Evolutionary conservation across 306 rosid species (phyloP).

Genomic region (Lathyrus oleraceus): DNA sequence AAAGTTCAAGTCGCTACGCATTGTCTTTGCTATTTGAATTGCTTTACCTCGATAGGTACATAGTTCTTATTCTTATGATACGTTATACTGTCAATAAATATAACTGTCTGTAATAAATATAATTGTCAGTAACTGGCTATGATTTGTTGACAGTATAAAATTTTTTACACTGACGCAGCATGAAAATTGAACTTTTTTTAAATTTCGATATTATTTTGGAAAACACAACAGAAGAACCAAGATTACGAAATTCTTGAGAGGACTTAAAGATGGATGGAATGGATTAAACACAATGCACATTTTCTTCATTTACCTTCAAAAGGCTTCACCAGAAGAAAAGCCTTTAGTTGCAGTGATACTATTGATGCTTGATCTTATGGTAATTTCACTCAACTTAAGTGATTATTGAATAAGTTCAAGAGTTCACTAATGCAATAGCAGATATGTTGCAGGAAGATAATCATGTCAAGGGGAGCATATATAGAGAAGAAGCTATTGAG

Average conservation of each 20-base stretch:
- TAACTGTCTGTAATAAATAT: neutral
- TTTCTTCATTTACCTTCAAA: conserved; percentile 59
- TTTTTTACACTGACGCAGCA: neutral
- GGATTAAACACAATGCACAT: conserved; percentile 69
- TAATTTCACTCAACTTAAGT: conserved; percentile 47
- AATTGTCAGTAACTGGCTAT: neutral
- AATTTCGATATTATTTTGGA: conserved; percentile 27
- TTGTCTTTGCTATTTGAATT: conserved; percentile 58
- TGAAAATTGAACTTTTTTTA: neutral
- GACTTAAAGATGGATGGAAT: conserved; percentile 68
- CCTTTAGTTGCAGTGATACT: conserved; percentile 65
- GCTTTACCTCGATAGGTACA: conserved; percentile 68
- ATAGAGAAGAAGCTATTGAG: conserved; percentile 80
- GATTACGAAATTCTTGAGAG: conserved; percentile 51
- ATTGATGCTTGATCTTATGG: conserved; percentile 82
- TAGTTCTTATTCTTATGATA: neutral
- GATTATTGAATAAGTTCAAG: conserved; percentile 29
- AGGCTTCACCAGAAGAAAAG: conserved; percentile 56
- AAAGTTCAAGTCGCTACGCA: conserved; percentile 44
- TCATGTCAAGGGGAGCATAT: conserved; percentile 52
- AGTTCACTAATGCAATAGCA: conserved; percentile 67
- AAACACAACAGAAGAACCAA: conserved; percentile 58
- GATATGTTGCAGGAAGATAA: conserved; percentile 81
- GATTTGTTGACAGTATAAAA: neutral
- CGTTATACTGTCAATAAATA: neutral